Base-by-base conservation (phyloP, 257 asterid genomes). In the Leptodermis oblonga region DNA sequence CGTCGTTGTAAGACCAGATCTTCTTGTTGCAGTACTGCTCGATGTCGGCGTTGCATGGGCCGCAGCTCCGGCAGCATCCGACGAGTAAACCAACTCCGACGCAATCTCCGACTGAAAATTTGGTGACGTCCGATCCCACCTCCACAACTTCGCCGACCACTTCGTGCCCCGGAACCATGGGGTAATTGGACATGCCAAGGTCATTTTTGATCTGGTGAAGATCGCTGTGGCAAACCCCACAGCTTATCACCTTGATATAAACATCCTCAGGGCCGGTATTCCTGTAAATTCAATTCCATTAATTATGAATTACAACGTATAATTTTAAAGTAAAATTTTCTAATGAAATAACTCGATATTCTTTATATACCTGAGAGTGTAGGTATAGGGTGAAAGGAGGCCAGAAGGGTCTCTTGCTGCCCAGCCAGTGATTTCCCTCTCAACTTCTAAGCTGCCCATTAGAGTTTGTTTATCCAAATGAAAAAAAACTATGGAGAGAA, bases 111-210 rank as follows among this genome's bases (percentile, higher is more conserved):
- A 67, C 84, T 76, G 67, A 68, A 90, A 88, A 93, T 71, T 80
- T 90, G 68, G 78, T 78, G 77, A 93, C 97, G 6, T 71, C 81
- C 1, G 95, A 76, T 18, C 98, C 98, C 7, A 88, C 93, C 87
- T 90, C 98, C 61, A 83, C 65, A 49, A 93, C 96, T 74, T 93
- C 96, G 53, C 98, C 98, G 0, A 88, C 94, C 61, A 93, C 97
- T 72, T 93, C 98, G 78, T 93, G 98, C 98, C 98, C 98, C 1
- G 98, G 98, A 76, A 92, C 98, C 96, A 92, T 87, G 70, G 97
- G 97, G 76, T 88, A 92, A 56, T 84, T 88, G 80, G 97, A 92
- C 94, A 84, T 88, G 87, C 98, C 96, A 36, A 92, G 97, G 46
- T 92, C 94, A 78, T 92, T 92, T 72, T 92, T 92, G 68, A 81